phyloP scores from a whole-genome alignment of 495 filamentous ascomycete species.

The Penicillium flavigenum region DNA sequence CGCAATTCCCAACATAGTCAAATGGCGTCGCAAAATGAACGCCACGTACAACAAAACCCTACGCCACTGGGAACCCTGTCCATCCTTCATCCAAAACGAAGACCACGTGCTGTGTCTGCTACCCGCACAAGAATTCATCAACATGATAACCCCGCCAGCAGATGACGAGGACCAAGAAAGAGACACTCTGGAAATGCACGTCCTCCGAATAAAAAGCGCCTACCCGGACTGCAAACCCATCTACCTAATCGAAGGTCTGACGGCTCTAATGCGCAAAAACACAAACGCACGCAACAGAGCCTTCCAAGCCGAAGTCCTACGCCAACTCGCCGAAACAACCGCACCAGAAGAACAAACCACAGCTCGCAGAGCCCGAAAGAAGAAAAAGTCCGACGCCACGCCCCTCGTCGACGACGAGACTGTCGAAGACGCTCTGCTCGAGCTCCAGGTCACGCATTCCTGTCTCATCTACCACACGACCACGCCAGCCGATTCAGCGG shows the following conservation, averaged over 20 bases:
- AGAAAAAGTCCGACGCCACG: slow-evolving; percentile 43
- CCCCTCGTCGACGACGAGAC: slow-evolving; percentile 65
- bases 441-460: slow-evolving; percentile 66
- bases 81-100: slow-evolving; percentile 57
- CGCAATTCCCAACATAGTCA: slow-evolving; percentile 58
- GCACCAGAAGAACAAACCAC: slow-evolving; percentile 24
- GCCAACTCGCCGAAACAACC: slow-evolving; percentile 43
- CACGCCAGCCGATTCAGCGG: slow-evolving; percentile 60
- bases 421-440: slow-evolving; percentile 71
- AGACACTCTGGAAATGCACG: slow-evolving; percentile 59
- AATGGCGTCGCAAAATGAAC: slow-evolving; percentile 71
- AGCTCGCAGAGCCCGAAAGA: slow-evolving; percentile 32
- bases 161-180: slow-evolving; percentile 21
- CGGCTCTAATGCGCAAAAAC: slow-evolving; percentile 67
- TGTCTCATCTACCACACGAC: slow-evolving; percentile 73
- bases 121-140: slow-evolving; percentile 65
- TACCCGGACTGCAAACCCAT: slow-evolving; percentile 58
- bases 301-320: slow-evolving; percentile 64
- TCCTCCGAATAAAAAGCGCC: slow-evolving; percentile 52
- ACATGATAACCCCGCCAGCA: slow-evolving; percentile 51
- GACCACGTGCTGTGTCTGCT: slow-evolving; percentile 67
- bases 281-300: slow-evolving; percentile 63
- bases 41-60: slow-evolving; percentile 60
- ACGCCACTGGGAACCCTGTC: slow-evolving; percentile 66
- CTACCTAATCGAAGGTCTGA: slow-evolving; percentile 76